A percentile compares a stretch with the other conserved stretches of the same genome.
Conservation (phyloP, 1,284 basidiomycete genomes). For the Ceraceosorus guamensis region DNA sequence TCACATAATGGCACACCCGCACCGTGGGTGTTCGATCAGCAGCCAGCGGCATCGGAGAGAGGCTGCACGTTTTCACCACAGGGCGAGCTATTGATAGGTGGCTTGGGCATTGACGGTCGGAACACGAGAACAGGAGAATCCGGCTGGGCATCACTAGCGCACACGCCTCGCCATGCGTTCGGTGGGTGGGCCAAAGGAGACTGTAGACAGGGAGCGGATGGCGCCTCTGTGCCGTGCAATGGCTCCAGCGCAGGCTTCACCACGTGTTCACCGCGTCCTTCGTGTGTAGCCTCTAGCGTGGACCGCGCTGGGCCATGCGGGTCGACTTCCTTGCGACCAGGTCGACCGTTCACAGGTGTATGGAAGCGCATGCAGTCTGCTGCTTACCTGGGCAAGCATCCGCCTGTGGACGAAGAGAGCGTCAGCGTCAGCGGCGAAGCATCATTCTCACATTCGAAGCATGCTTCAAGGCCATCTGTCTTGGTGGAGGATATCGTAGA, state of each 20-base stretch:
- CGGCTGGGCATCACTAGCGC: slow-evolving; percentile 8
- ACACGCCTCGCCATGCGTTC: not conserved
- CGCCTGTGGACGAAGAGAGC: too few species aligned
- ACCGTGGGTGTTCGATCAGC: too few species aligned
- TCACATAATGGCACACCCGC: too few species aligned
- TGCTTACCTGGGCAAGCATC: too few species aligned
- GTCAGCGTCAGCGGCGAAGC: too few species aligned
- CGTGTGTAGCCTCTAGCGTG: not conserved
- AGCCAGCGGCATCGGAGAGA: not conserved
- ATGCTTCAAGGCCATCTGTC: slow-evolving; percentile 5
- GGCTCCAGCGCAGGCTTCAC: not conserved
- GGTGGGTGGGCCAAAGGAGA: not conserved
- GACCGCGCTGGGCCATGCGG: too few species aligned
- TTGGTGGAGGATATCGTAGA: slow-evolving; percentile 32
- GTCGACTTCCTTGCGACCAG: too few species aligned
- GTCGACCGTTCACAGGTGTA: too few species aligned
- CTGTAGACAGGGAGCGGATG: not conserved
- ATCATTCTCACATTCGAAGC: too few species aligned
- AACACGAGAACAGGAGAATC: slow-evolving; percentile 3
- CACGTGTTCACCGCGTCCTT: not conserved
- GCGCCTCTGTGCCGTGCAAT: too few species aligned
- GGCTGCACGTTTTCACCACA: slow-evolving; percentile 3
- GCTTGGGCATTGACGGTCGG: slow-evolving; percentile 7
- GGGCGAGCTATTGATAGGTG: slow-evolving; percentile 10
- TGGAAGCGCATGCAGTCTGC: too few species aligned